Evolutionary conservation across 1,284 basidiomycete species (phyloP), one percentile per base, ranked within the genome.

Genomic region (Coniophora puteana): DNA sequence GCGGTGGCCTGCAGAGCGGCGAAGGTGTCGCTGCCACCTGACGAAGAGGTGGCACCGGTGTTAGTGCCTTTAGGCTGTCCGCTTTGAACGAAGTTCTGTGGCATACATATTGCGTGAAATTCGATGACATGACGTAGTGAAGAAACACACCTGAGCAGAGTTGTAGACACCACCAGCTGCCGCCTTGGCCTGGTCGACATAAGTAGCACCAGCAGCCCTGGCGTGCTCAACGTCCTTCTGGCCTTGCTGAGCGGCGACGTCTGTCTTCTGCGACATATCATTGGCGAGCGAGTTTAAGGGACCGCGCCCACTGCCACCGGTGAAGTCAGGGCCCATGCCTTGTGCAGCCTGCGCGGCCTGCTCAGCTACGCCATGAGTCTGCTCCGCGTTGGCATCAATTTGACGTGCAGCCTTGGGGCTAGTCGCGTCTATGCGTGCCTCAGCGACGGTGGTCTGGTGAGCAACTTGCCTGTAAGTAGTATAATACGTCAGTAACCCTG

Each of bases 181-280:
- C 13, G 54, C 57, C 59, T 74, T 80, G 3, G 72, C 78, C 49
- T 77, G 72, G 16, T 76, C 70, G 4, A 81, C 57, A 50, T 78
- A 78, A 1, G 60, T 65, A 29, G 61, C 64, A 22, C 69, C 68
- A 3, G 66, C 50, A 3, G 62, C 66, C 48, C 71, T 71, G 0
- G 66, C 67, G 10, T 60, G 59, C 12, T 71, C 63, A 3, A 82
- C 64, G 45, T 76, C 71, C 6, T 59, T 55, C 49, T 74, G 63
- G 3, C 80, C 80, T 53, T 83, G 67, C 0, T 63, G 62, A 12
- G 74, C 74, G n/a, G 79, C 81, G 1, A 59, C 61, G 33, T 77
- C 58, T 1, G 73, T 77, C 48, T 63, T 71, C 32, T 62, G 54
- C 30, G 61, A 62, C 5, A 69, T 64, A 28, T 69, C 60, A 10